These are phyloP conservation scores for Phytophthora sojae DNA, from an alignment of 352 stramenopile genomes.

Conservation along the genomic window DNA sequence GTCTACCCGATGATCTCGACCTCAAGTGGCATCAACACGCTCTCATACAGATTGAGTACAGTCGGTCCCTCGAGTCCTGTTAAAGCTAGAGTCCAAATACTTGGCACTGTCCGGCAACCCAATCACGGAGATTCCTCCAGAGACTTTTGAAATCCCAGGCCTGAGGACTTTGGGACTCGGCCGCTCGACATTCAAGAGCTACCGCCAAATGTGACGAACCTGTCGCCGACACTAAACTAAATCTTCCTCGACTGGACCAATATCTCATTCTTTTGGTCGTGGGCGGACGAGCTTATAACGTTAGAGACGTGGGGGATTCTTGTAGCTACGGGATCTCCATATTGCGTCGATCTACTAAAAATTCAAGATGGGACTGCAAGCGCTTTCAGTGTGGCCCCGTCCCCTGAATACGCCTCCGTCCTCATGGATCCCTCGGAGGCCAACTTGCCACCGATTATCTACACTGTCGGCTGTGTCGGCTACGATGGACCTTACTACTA, in stretches of 20 bases:
- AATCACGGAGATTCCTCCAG: constrained; percentile 21
- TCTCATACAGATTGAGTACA: constrained; percentile 32
- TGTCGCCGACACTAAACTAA: neutral
- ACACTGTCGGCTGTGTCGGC: neutral
- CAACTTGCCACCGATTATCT: constrained; percentile 5
- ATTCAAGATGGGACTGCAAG: neutral
- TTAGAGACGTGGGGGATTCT: neutral
- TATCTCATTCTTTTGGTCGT: constrained; percentile 7
- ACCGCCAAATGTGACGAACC: constrained; percentile 20
- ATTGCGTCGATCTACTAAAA: constrained; percentile 15
- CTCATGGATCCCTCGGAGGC: constrained; percentile 12
- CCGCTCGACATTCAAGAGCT: constrained; percentile 19
- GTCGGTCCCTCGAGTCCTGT: constrained; percentile 15
- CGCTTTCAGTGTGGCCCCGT: neutral
- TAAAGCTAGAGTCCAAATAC: constrained; percentile 20
- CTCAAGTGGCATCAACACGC: constrained; percentile 28
- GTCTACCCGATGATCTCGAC: constrained; percentile 36
- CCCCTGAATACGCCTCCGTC: constrained; percentile 9
- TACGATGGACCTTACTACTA: neutral
- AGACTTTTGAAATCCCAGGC: constrained; percentile 19
- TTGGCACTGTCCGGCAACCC: constrained; percentile 31
- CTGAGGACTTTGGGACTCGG: constrained; percentile 16
- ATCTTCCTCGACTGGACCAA: neutral
- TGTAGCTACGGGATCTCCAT: neutral
- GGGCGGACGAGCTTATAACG: constrained; percentile 3